Evolutionary conservation across 148 eudicot species (phyloP).

Genomic region (Heliosperma pusillum): DNA sequence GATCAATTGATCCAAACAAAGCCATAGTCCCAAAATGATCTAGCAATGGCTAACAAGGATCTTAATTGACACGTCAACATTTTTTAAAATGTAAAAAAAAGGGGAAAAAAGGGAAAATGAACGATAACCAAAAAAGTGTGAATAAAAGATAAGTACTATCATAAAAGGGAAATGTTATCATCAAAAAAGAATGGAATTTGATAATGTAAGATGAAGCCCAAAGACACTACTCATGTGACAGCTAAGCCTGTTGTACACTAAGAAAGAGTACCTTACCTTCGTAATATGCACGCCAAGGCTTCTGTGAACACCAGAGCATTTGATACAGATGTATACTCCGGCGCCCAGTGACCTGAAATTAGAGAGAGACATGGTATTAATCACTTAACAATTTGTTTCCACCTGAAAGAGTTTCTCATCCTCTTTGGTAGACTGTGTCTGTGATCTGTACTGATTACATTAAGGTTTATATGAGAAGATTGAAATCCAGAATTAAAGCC

Average conservation of each 20-base stretch:
- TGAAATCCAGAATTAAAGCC: slow-evolving; percentile 21
- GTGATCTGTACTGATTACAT: not conserved
- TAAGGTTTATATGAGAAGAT: not conserved
- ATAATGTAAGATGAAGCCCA: not conserved
- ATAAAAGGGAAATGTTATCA: not conserved
- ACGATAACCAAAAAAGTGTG: no score
- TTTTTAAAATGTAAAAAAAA: no score
- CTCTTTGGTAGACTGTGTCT: slow-evolving; percentile 10
- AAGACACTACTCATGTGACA: not conserved
- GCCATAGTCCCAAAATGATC: no score
- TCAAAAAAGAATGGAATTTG: not conserved
- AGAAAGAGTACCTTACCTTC: slow-evolving; percentile 43
- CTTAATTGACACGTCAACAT: no score
- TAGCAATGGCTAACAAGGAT: no score
- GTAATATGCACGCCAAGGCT: slow-evolving; percentile 96
- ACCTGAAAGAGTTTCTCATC: not conserved
- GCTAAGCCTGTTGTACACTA: not conserved
- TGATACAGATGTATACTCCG: slow-evolving; percentile 89
- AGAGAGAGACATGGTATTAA: slow-evolving; percentile 10
- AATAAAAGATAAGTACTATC: no score
- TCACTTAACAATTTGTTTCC: not conserved
- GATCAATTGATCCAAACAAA: no score
- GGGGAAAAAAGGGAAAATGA: no score
- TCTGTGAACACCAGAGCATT: slow-evolving; percentile 97
- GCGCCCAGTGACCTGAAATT: slow-evolving; percentile 63